Percentiles rank a stretch among this genome's conserved stretches.
phyloP scores from a whole-genome alignment of 139 green algal species.

The Mesotaenium endlicherianum region DNA sequence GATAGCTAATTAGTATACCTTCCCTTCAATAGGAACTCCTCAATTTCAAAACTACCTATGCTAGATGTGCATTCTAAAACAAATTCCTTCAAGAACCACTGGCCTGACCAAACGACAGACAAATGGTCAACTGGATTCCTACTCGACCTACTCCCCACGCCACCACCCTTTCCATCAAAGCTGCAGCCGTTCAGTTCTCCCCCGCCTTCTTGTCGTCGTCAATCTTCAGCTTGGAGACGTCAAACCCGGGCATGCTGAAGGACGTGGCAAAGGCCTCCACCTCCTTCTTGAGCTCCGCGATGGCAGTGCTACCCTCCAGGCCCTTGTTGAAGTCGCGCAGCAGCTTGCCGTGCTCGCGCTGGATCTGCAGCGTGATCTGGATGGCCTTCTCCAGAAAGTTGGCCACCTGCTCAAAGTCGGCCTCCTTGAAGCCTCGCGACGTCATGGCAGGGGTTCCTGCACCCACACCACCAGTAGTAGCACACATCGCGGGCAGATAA shows the following conservation, averaged over 20 bases:
- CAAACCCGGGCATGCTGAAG: constrained; percentile 59
- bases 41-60: too few species aligned
- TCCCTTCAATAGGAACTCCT: too few species aligned
- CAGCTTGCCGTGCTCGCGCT: constrained; percentile 70
- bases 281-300: constrained; percentile 44
- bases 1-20: too few species aligned
- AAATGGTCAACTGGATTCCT: too few species aligned
- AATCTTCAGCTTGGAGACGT: constrained; percentile 1
- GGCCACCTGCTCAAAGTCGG: constrained; percentile 71
- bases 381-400: constrained; percentile 70
- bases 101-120: too few species aligned
- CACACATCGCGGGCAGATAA: too few species aligned
- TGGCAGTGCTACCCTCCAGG: constrained; percentile 46
- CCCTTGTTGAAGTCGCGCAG: constrained; percentile 81
- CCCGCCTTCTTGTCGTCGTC: neutral
- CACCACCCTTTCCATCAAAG: neutral
- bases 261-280: constrained; percentile 57
- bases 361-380: constrained; percentile 69
- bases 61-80: too few species aligned
- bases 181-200: neutral
- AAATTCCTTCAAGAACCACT: too few species aligned
- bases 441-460: constrained; percentile 77
- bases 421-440: constrained; percentile 65
- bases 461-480: too few species aligned
- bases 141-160: neutral